A percentile compares a stretch with the other conserved stretches of the same genome.
These are phyloP conservation scores for Lophiotrema nucula DNA, from an alignment of 495 filamentous ascomycete species.

Conservation along the genomic window DNA sequence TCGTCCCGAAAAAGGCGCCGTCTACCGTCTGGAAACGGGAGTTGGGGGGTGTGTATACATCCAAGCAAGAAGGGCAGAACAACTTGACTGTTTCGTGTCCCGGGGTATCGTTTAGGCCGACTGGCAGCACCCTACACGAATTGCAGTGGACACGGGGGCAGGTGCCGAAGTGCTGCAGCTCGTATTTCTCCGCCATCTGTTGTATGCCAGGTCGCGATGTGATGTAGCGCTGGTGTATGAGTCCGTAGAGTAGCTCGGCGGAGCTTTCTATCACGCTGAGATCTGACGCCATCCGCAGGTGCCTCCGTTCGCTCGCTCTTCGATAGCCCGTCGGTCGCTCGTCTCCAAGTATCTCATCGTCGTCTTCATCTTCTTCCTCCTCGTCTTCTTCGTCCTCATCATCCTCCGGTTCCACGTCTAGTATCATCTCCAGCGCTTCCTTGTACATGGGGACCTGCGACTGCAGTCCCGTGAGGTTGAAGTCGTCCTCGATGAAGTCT, in stretches of 20 bases:
- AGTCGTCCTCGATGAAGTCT: slow-evolving; percentile 99
- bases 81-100: slow-evolving; percentile 97
- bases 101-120: slow-evolving; percentile 88
- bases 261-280: slow-evolving; percentile 93
- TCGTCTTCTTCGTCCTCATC: slow-evolving; percentile 79
- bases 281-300: slow-evolving; percentile 85
- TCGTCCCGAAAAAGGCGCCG: slow-evolving; percentile 96
- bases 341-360: slow-evolving; percentile 47
- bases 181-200: slow-evolving; percentile 99
- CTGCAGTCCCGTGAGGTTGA: slow-evolving; percentile 94
- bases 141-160: slow-evolving; percentile 90
- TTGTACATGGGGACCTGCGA: slow-evolving; percentile 98
- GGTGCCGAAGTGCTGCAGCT: slow-evolving; percentile 87
- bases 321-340: slow-evolving; percentile 52
- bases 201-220: slow-evolving; percentile 96
- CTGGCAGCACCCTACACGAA: slow-evolving; percentile 82
- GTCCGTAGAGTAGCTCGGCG: slow-evolving; percentile 92
- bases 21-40: slow-evolving; percentile 97
- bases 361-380: slow-evolving; percentile 71
- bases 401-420: slow-evolving; percentile 95
- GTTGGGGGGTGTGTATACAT: slow-evolving; percentile 96
- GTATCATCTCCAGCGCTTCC: slow-evolving; percentile 94
- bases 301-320: slow-evolving; percentile 65
- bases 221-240: slow-evolving; percentile 98
- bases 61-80: slow-evolving; percentile 94